Base-by-base conservation (phyloP, 2,329 filamentous ascomycete genomes). In the Xylaria sp. region DNA sequence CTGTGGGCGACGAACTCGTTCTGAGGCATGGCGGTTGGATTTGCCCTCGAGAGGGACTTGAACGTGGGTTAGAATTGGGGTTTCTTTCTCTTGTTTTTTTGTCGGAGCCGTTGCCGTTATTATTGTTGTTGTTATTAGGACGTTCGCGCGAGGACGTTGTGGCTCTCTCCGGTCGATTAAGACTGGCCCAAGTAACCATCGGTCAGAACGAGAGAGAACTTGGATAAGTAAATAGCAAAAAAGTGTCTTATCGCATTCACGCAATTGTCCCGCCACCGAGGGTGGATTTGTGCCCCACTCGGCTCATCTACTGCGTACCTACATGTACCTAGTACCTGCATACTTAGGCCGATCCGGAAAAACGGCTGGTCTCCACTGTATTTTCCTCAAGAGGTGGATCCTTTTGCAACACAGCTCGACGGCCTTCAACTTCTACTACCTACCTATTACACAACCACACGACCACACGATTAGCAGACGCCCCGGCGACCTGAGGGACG, bases 1-100 rank as follows among this genome's bases (percentile, higher is more conserved):
- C 20, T 22, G 25, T 11, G 33, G 25, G 25, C 3, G 17, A 58
- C 61, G 79, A 92, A 91, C 82, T 92, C 91, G 81, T 94, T 94
- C 85, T 95, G 91, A 86, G 91, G 91, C 73, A 73, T 75, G 71
- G 55, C 71, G 70, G 56, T 61, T 73, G n/a, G 44, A 54, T 56
- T 64, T 63, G 74, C 74, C 73, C 74, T 75, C 73, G 68, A 72
- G 42, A 73, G 73, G 72, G 73, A 73, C 72, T 74, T 72, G n/a
- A 45, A 64, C 36, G 22, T 33, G 31, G 36, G 13, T 9, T 42
- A 39, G 25, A 17, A 25, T 55, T 2, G n/a, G 33, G 33, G 9
- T 7, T 27, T 27, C 27, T 49, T 53, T 4, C 3, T 33, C 22
- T 53, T 17, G 15, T 50, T 29, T 49, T 15, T 5, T 33, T 25